phyloP scores from a whole-genome alignment of 257 asterid species.

The Verbena officinalis region DNA sequence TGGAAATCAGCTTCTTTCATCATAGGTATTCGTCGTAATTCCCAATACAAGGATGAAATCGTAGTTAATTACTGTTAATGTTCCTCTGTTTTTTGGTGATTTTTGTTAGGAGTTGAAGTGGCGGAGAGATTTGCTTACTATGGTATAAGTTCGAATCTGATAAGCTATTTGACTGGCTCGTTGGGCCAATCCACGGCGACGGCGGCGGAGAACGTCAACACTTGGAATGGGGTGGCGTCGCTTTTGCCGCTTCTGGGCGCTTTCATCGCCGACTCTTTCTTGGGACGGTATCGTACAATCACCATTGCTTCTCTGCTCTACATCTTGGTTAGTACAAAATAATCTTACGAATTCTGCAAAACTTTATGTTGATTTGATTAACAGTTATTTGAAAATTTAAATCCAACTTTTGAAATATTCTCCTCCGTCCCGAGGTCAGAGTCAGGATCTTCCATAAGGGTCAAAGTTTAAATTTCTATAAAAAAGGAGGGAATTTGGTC shows the following conservation, averaged over 20 bases:
- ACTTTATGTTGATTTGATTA: background rate
- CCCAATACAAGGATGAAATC: too few species aligned
- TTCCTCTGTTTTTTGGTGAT: too few species aligned
- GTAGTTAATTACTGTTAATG: too few species aligned
- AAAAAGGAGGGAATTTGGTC: too few species aligned
- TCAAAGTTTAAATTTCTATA: too few species aligned
- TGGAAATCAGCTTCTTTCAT: conserved; percentile 47
- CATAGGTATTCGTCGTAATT: conserved; percentile 26
- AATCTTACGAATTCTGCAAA: background rate
- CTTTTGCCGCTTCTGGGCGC: conserved; percentile 9
- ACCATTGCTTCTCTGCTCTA: conserved; percentile 11
- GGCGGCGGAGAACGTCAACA: conserved; percentile 25
- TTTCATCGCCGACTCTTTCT: conserved; percentile 6
- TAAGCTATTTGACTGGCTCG: conserved; percentile 21
- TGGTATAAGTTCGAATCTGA: conserved; percentile 24
- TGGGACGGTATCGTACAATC: conserved; percentile 5
- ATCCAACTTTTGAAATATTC: too few species aligned
- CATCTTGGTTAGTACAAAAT: background rate
- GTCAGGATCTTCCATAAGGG: too few species aligned
- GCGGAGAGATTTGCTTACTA: conserved; percentile 28
- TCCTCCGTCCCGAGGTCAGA: too few species aligned
- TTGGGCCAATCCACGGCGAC: conserved; percentile 23
- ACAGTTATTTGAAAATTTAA: background rate
- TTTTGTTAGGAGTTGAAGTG: conserved; percentile 20
- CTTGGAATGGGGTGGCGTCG: conserved; percentile 8